Conservation (phyloP, 352 stramenopile species). For the Phytopythium ostracodes region DNA sequence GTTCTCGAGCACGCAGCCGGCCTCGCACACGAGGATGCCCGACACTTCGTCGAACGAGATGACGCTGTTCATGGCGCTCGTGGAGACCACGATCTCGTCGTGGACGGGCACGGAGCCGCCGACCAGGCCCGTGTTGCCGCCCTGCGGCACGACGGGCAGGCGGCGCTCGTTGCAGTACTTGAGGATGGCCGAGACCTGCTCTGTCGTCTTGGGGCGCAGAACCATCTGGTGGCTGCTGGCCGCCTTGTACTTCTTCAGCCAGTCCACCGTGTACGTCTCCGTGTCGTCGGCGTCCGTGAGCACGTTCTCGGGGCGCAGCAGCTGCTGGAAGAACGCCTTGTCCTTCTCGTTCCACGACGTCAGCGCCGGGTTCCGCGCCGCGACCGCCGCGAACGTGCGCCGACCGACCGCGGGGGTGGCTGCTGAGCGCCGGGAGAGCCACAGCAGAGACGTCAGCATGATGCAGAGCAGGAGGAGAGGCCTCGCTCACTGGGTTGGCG, state of each 20-base stretch:
- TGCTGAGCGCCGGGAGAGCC: slow-evolving; percentile 10
- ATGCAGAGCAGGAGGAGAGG: neutral
- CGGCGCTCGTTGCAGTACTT: slow-evolving; percentile 89
- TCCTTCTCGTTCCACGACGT: slow-evolving; percentile 60
- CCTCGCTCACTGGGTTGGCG: neutral
- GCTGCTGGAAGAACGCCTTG: slow-evolving; percentile 55
- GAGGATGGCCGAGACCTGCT: slow-evolving; percentile 88
- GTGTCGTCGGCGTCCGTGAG: slow-evolving; percentile 70
- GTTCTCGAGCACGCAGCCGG: slow-evolving; percentile 93
- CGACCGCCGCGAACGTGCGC: slow-evolving; percentile 21
- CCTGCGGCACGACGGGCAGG: slow-evolving; percentile 93
- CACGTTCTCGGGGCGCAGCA: slow-evolving; percentile 58
- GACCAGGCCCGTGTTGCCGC: slow-evolving; percentile 97
- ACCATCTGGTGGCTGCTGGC: slow-evolving; percentile 63
- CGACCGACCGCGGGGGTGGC: slow-evolving; percentile 9
- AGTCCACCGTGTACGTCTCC: slow-evolving; percentile 71
- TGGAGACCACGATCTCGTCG: slow-evolving; percentile 94
- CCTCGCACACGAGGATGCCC: slow-evolving; percentile 81
- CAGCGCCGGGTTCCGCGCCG: slow-evolving; percentile 37
- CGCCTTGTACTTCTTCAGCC: slow-evolving; percentile 84
- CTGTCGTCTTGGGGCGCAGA: slow-evolving; percentile 83
- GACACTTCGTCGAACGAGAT: slow-evolving; percentile 88
- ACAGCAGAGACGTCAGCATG: slow-evolving; percentile 22
- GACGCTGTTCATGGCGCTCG: slow-evolving; percentile 90
- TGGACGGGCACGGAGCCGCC: slow-evolving; percentile 88